Evolutionary conservation across 2,329 filamentous ascomycete genomes (phyloP), one percentile per base, ranked within the genome.

Genomic region (Ophiosphaerella korrae): DNA sequence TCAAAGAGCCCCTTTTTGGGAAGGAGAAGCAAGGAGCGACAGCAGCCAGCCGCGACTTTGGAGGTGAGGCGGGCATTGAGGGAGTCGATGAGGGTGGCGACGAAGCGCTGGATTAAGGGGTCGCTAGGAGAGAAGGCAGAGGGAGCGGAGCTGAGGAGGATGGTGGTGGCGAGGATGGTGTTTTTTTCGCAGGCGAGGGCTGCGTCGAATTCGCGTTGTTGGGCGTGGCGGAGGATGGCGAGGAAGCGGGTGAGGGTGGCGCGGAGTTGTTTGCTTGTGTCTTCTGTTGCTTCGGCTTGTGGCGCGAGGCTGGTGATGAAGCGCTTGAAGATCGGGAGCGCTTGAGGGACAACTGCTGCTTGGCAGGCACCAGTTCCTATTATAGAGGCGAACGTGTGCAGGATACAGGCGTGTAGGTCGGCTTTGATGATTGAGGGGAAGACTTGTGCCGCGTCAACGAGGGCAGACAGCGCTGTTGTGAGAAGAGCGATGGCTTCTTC

Each of bases 401-500:
- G 84, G 60, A 97, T 96, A 67, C 93, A 97, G 34, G 94, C 93
- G 68, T 97, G 92, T 6, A 99, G 82, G 71, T 99, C 94, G 8
- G 92, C 93, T 70, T 94, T 94, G 78, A 99, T 99, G 64, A 99
- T 92, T 2, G 90, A 86, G 0, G 95, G 95, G 75, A 99, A 99
- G 13, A 97, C 92, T 55, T 95, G 90, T 6, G 94, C 92, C 1
- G 94, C 92, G 67, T 97, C 91, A 3, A 97, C 94, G 1, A 99
- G 84, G 1, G 94, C 90, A 52, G 92, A 89, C 1, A 99, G 81
- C 0, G 91, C 88, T 2, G 89, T 86, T 21, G 87, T 86, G 42
- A 97, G 85, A 3, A 99, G 84, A 2, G 88, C 80, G 14, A 95
- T 83, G 1, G 91, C 89, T 72, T 97, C 93, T 63, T 97, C 92